Evolutionary conservation across 2,329 filamentous ascomycete species (phyloP), one percentile per base, ranked within the genome.

Genomic region (Alternaria dauci): DNA sequence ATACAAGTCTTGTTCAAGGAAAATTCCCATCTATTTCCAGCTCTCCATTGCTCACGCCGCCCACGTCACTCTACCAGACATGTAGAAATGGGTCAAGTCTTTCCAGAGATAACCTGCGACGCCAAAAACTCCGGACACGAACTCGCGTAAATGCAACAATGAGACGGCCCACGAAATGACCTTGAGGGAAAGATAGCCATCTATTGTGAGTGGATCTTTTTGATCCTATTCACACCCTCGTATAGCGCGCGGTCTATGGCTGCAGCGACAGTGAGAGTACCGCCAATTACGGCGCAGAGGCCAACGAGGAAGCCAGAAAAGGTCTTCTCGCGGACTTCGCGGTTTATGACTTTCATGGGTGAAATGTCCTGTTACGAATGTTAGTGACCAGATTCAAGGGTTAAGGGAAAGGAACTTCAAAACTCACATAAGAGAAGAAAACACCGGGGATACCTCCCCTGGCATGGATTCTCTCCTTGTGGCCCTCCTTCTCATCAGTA

Each of bases 281-380:
- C 95, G 63, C 95, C 95, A 52, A 99, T 89, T 62, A 98, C 91
- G 38, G 94, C 94, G 78, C 95, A 99, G 20, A 99, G 88, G 48
- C 95, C 95, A 1, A 95, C 94, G 59, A 99, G 80, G 84, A 99
- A 99, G 18, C 92, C 92, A 0, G 92, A 88, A 78, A 99, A 96
- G 5, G 91, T 91, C 84, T 98, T 98, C 62, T 89, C 84, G 47
- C 92, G 88, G 68, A 92, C 90, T 82, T 99, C 96, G 56, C 94
- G 91, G 83, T 99, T 99, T 81, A 99, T 91, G 62, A 99, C 94
- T 83, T 98, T 99, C 95, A 99, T 99, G 5, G 95, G 95, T 2
- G 94, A 98, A 78, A 99, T 99, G 73, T 99, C 95, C 91, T 94
- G 58, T 30, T 26, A n/a, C 14, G 7, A n/a, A 23, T n/a, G n/a